Evolutionary conservation across 2,329 filamentous ascomycete species (phyloP).

Genomic region (Pseudogymnoascus sp.): DNA sequence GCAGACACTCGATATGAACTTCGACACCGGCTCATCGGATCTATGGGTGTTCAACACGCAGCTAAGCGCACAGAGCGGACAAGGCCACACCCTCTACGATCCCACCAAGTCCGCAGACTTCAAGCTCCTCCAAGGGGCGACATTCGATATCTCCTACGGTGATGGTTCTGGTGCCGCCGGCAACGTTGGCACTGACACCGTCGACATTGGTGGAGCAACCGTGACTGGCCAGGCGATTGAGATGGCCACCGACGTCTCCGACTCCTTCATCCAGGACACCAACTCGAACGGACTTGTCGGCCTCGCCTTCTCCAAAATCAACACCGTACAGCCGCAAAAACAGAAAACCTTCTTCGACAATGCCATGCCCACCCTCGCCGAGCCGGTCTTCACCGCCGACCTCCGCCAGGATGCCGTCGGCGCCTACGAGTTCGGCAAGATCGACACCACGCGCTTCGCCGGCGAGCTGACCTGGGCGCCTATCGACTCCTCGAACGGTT

Average conservation of each 20-base stretch:
- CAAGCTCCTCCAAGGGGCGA: constrained; percentile 23
- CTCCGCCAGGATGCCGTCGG: constrained; percentile 42
- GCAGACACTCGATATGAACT: constrained; percentile 28
- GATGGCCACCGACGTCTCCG: constrained; percentile 28
- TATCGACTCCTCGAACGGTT: constrained; percentile 43
- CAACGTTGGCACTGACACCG: constrained; percentile 30
- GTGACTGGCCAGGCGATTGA: constrained; percentile 29
- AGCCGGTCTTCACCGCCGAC: constrained; percentile 54
- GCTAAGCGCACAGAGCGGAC: constrained; percentile 23
- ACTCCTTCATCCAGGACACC: constrained; percentile 30
- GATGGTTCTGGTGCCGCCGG: constrained; percentile 34
- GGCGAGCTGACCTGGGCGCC: constrained; percentile 45
- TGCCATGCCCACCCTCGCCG: constrained; percentile 23
- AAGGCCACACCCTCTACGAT: constrained; percentile 28
- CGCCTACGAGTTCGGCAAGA: constrained; percentile 50
- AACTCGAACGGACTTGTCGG: constrained; percentile 53
- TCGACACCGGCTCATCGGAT: constrained; percentile 30
- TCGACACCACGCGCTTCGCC: constrained; percentile 46
- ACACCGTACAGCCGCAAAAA: constrained; percentile 28
- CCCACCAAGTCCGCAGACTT: constrained; percentile 25
- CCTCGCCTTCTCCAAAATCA: constrained; percentile 40
- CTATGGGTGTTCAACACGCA: constrained; percentile 32
- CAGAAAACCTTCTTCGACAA: constrained; percentile 33
- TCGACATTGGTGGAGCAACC: constrained; percentile 29
- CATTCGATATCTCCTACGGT: constrained; percentile 30